These are phyloP conservation scores for Boletus fagicola DNA, from an alignment of 768 basidiomycete species.

Conservation along the genomic window DNA sequence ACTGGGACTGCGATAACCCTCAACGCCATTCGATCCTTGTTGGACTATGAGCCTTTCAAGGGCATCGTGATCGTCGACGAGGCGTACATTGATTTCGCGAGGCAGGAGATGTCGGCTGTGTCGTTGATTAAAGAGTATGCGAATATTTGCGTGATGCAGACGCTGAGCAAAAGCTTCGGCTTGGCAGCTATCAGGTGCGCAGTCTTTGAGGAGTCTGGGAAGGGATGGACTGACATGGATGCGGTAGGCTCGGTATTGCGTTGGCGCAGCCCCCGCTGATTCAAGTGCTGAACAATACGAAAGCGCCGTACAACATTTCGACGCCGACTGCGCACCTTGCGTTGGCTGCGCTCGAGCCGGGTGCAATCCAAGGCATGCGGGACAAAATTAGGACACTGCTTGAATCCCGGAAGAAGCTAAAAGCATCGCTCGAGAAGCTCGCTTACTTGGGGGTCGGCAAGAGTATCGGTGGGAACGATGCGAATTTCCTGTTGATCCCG, in stretches of 20 bases:
- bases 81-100: constrained; percentile 94
- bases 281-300: constrained; percentile 89
- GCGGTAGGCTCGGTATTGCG: constrained; percentile 77
- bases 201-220: not conserved
- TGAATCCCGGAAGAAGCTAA: constrained; percentile 54
- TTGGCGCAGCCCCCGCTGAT: constrained; percentile 88
- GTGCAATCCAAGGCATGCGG: constrained; percentile 63
- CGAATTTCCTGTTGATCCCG: constrained; percentile 88
- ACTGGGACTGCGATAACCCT: no score
- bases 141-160: constrained; percentile 95
- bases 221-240: not conserved
- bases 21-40: constrained; percentile 54
- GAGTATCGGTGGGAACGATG: constrained; percentile 77
- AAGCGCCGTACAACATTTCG: constrained; percentile 97
- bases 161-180: constrained; percentile 94
- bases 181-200: constrained; percentile 90
- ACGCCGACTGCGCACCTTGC: constrained; percentile 85
- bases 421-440: constrained; percentile 48
- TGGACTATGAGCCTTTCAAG: constrained; percentile 78
- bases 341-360: constrained; percentile 67
- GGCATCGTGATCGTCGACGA: constrained; percentile 95
- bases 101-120: constrained; percentile 57
- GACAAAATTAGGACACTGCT: constrained; percentile 58
- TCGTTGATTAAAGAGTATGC: constrained; percentile 74
- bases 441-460: constrained; percentile 55